Base-by-base conservation (phyloP, 73 alveolate genomes). In the Stentor coeruleus region DNA sequence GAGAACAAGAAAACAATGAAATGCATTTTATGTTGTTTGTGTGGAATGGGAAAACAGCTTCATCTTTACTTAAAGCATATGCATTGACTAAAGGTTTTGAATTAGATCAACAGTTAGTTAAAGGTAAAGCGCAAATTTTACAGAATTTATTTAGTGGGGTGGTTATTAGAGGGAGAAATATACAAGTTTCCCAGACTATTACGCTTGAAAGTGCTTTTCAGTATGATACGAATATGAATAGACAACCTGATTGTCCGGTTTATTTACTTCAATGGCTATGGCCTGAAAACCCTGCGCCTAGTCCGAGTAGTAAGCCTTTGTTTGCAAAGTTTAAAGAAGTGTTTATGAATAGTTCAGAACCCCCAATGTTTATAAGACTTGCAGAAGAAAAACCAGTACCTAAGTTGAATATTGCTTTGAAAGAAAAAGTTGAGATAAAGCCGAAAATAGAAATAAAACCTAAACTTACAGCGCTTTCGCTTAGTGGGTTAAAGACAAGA, bases 41-140 rank as follows among this genome's bases (percentile, higher is more conserved):
- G 41, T 97, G 99, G 99, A 97, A 97, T 92, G 99, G 99, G 1
- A 94, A 91, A 84, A 74, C 88, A 41, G 95, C 99, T 26, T 89
- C 92, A 39, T 96, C 98, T 3, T 82, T 93, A 39, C 91, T 96
- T 36, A 91, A 97, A 74, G 96, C 99, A 38, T 80, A 81, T 38
- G 97, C 99, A 15, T 84, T 95, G 74, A 91, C 98, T 72, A 94
- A 93, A 84, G 99, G 98, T 3, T 95, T 91, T 87, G 99, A 94
- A 74, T 89, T 97, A 74, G 74, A 80, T n/a, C 88, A 84, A 37
- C 92, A 75, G 38, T 74, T 86, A 58, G 92, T 86, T 49, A 81
- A 84, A 85, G 76, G 59, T n/a, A 30, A 55, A 80, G 37, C 82
- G 35, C 39, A 28, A 41, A 77, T 86, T 40, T 85, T 88, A 14